Evolutionary conservation across 345 rosid genomes (phyloP).

Genomic region (Hibiscus trionum): DNA sequence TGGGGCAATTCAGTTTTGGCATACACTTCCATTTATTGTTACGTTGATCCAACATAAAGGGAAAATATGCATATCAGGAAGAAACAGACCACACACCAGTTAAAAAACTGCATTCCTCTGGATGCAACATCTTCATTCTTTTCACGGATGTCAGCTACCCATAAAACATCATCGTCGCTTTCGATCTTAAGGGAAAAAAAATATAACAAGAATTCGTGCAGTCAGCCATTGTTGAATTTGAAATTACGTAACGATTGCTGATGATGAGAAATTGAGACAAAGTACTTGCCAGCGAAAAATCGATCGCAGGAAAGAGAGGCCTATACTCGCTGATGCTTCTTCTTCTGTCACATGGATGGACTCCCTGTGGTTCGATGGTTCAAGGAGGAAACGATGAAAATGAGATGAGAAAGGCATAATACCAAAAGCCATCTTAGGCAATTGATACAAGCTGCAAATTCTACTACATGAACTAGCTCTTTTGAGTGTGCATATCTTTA

Average conservation of each 20-base stretch:
- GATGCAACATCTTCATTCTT: constrained; percentile 50
- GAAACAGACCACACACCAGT: constrained; percentile 41
- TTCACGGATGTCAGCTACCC: constrained; percentile 56
- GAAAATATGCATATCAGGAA: background rate
- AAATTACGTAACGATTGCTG: background rate
- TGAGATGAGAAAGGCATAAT: background rate
- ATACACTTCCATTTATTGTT: background rate
- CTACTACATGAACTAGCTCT: background rate
- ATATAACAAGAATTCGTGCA: background rate
- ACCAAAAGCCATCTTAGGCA: background rate
- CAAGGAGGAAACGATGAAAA: background rate
- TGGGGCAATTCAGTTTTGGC: background rate
- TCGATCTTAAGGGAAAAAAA: constrained; percentile 38
- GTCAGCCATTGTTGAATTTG: background rate
- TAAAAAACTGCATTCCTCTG: constrained; percentile 61
- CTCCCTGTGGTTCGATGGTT: constrained; percentile 42
- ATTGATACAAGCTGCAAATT: background rate
- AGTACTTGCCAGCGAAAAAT: constrained; percentile 66
- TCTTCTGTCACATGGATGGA: constrained; percentile 82
- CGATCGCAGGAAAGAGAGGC: constrained; percentile 62
- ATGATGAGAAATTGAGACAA: background rate
- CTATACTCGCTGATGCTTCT: constrained; percentile 48
- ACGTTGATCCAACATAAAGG: background rate
- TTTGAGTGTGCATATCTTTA: background rate
- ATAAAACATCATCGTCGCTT: constrained; percentile 37